phyloP scores from a whole-genome alignment of 1,284 basidiomycete species.

The Lentinus polychrous region DNA sequence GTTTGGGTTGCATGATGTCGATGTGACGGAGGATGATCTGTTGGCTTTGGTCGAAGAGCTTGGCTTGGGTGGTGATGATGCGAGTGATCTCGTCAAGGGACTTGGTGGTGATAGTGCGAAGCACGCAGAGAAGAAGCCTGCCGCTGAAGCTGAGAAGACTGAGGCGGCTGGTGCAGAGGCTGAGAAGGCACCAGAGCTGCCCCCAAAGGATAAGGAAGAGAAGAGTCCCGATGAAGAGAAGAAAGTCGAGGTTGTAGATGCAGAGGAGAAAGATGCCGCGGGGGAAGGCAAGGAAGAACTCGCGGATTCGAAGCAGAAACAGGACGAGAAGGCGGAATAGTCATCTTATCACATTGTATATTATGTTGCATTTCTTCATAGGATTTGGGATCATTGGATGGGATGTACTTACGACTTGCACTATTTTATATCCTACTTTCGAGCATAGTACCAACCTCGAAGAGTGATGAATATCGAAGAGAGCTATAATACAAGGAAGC shows the following conservation, averaged over 20 bases:
- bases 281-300: slow-evolving; percentile 3
- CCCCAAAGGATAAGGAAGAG: neutral
- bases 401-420: neutral
- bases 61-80: slow-evolving; percentile 66
- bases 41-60: slow-evolving; percentile 61
- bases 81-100: slow-evolving; percentile 60
- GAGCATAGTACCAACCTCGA: neutral
- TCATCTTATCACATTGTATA: too few species aligned
- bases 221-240: slow-evolving; percentile 1
- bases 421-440: neutral
- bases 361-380: too few species aligned
- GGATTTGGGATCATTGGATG: too few species aligned
- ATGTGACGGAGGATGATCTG: slow-evolving; percentile 70
- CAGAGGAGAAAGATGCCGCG: neutral
- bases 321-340: slow-evolving; percentile 4
- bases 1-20: slow-evolving; percentile 67
- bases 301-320: slow-evolving; percentile 8
- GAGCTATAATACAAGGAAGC: neutral
- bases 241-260: slow-evolving; percentile 2
- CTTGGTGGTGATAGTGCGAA: slow-evolving; percentile 21
- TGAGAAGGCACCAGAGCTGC: neutral
- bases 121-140: neutral
- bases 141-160: neutral
- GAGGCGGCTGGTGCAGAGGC: neutral
- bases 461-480: neutral